Evolutionary conservation across 768 basidiomycete species (phyloP), one percentile per base, ranked within the genome.

Genomic region (Kwoniella bestiolae): DNA sequence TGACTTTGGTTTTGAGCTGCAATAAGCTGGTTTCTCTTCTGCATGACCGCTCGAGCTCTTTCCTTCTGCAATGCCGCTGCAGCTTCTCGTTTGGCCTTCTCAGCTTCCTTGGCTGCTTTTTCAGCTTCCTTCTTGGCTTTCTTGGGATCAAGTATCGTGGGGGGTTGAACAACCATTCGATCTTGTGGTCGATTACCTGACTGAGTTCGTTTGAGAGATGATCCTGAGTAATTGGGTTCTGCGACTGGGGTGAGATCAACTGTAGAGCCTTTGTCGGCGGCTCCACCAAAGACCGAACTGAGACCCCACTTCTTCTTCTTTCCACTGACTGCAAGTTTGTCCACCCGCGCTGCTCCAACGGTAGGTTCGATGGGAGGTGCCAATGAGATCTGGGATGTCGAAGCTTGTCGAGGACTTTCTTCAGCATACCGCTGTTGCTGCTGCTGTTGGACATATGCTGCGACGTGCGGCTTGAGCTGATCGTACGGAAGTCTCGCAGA

Each of bases 41-140:
- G 86, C 88, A 94, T 90, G 81, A 95, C 93, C 47, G 91, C 92
- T 60, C 93, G 87, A 18, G 93, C 91, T 80, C 93, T 90, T 74
- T 96, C 94, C 72, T 88, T 87, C 67, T 91, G 88, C 76, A 84
- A 88, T 73, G 87, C 87, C 79, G 89, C 87, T 18, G 86, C 87
- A 67, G 90, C 84, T 61, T 87, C 87, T 68, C 92, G 90, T 67
- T 89, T 88, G 71, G 91, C 90, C 74, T 89, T 87, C 84, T 94
- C 91, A 21, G 90, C 90, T 80, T 94, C 92, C 66, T 82, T 79
- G 2, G 79, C 81, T 51, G 79, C 75, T 68, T 79, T 79, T 73
- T 79, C 79, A n/a, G 79, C 79, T 61, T 83, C 82, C 73, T 82
- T 82, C 75, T 82, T 83, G 31, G 79, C 79, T 75, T 82, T 82